A percentile compares a stretch with the other conserved stretches of the same genome.
Evolutionary conservation across 116 monocot genomes (phyloP).

Genomic region (Phalaenopsis hybrid): DNA sequence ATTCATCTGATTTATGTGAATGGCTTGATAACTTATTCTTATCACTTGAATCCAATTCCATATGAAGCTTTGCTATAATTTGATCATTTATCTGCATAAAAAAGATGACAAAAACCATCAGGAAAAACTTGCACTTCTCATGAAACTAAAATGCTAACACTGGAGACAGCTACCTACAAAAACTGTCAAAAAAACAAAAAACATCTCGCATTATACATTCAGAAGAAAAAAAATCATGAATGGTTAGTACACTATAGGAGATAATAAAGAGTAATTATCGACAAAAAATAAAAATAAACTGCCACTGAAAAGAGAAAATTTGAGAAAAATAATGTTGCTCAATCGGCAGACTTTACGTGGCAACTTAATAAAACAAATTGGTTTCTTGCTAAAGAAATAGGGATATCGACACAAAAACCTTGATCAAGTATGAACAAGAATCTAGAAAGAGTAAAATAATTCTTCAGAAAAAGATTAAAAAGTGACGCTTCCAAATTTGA

Average conservation of each 20-base stretch:
- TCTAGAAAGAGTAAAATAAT: no score
- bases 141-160: neutral
- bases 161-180: neutral
- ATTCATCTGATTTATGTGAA: slow-evolving; percentile 17
- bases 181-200: neutral
- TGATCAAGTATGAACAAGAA: no score
- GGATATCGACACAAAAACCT: no score
- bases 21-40: slow-evolving; percentile 7
- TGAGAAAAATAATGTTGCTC: neutral
- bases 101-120: neutral
- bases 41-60: slow-evolving; percentile 16
- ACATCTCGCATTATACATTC: neutral
- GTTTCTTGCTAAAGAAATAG: no score
- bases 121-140: neutral
- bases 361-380: no score
- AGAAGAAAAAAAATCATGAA: neutral
- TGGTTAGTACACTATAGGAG: neutral
- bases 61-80: slow-evolving; percentile 19
- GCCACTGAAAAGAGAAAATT: neutral
- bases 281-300: neutral
- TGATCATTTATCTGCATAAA: slow-evolving; percentile 29
- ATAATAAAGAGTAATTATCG: neutral
- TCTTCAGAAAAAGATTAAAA: no score
- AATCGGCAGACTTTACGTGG: no score
- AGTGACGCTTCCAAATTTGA: no score